phyloP scores from a whole-genome alignment of 352 stramenopile genomes.

The Elongisporangium senticosum region DNA sequence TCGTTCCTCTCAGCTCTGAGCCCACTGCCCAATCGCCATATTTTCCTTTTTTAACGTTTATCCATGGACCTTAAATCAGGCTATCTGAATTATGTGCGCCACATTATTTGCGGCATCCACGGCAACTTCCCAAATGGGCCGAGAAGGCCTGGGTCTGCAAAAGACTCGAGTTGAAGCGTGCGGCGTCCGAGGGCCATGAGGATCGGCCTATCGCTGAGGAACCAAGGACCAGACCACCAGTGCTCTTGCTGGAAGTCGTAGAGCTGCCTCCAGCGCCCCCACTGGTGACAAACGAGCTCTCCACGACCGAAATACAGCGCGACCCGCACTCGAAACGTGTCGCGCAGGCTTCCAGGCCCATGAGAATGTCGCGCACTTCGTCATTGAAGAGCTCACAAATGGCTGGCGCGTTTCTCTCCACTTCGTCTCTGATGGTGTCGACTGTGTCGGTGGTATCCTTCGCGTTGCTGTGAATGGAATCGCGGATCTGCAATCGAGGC shows the following conservation, averaged over 20 bases:
- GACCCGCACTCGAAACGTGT: conserved; percentile 50
- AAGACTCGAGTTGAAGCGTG: conserved; percentile 36
- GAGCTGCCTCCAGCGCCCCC: not conserved
- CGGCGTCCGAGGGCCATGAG: conserved; percentile 27
- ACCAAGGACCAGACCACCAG: not conserved
- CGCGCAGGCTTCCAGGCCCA: conserved; percentile 43
- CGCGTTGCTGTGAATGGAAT: conserved; percentile 22
- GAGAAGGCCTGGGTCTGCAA: conserved; percentile 62
- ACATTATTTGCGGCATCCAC: not conserved
- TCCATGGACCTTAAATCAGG: not conserved
- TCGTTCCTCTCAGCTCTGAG: not conserved
- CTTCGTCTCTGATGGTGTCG: not conserved
- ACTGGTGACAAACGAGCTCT: conserved; percentile 14
- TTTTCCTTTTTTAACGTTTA: not conserved
- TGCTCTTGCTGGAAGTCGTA: not conserved
- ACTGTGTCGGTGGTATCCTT: not conserved
- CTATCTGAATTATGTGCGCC: not conserved
- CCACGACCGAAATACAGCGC: conserved; percentile 38
- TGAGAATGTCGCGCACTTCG: conserved; percentile 35
- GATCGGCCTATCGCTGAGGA: conserved; percentile 14
- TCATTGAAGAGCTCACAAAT: conserved; percentile 33
- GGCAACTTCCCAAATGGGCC: conserved; percentile 17
- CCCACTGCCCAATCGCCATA: not conserved
- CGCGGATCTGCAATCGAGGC: conserved; percentile 24
- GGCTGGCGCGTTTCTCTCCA: not conserved